Conservation (phyloP, 495 filamentous ascomycete genomes). For the Sporormia fimetaria region DNA sequence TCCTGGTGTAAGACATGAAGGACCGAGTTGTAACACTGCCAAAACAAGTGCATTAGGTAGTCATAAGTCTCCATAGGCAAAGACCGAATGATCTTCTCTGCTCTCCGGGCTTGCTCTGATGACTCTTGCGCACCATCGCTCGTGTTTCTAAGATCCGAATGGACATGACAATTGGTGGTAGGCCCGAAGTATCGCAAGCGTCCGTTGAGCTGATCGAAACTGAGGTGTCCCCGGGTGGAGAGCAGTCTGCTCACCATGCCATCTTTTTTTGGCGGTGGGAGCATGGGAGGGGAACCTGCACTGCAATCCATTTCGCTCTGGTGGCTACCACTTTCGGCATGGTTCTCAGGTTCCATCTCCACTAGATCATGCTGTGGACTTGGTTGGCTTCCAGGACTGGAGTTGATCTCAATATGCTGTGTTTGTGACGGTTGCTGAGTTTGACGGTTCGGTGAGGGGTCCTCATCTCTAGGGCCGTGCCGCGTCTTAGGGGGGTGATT, state of each 20-base stretch:
- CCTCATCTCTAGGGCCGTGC: constrained; percentile 18
- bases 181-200: constrained; percentile 40
- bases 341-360: constrained; percentile 24
- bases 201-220: constrained; percentile 37
- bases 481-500: constrained; percentile 43
- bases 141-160: constrained; percentile 21
- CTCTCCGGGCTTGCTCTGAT: constrained; percentile 34
- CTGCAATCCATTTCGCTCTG: constrained; percentile 23
- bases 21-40: constrained; percentile 40
- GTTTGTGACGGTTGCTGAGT: constrained; percentile 2
- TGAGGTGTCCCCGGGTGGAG: constrained; percentile 34
- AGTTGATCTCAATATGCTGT: constrained; percentile 19
- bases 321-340: constrained; percentile 28
- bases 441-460: constrained; percentile 11
- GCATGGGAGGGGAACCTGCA: constrained; percentile 17
- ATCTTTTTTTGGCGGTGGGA: constrained; percentile 31
- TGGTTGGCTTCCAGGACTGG: constrained; percentile 26
- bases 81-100: constrained; percentile 36
- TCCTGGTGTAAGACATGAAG: constrained; percentile 39
- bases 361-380: constrained; percentile 26
- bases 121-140: constrained; percentile 14
- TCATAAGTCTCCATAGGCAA: constrained; percentile 38
- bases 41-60: constrained; percentile 43
- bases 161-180: constrained; percentile 35
- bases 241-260: constrained; percentile 36